phyloP scores from a whole-genome alignment of 148 eudicot species.

The Camellia lanceoleosa region DNA sequence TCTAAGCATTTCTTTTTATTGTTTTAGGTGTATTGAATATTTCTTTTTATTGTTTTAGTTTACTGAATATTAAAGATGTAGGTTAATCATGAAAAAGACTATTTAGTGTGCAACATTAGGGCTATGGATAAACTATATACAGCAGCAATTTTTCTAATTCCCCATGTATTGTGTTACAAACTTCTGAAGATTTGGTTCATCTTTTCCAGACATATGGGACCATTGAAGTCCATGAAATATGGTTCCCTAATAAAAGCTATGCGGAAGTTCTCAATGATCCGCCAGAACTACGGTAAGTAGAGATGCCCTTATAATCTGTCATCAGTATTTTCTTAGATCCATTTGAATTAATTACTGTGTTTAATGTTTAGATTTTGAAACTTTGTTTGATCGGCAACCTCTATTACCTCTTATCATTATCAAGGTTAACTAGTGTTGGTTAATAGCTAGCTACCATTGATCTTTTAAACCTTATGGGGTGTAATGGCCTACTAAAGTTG shows the following conservation, averaged over 20 bases:
- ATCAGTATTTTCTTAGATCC: background rate
- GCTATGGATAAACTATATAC: background rate
- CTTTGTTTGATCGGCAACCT: background rate
- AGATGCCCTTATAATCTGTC: background rate
- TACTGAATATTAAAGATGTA: background rate
- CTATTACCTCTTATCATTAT: background rate
- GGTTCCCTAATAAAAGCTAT: conserved; percentile 78
- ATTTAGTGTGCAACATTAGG: background rate
- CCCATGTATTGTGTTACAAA: background rate
- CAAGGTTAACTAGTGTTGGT: background rate
- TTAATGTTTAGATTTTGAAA: background rate
- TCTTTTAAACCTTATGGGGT: background rate
- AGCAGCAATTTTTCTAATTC: background rate
- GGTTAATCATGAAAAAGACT: background rate
- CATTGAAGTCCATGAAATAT: conserved; percentile 50
- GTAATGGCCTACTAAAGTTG: background rate
- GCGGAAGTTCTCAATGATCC: conserved; percentile 62
- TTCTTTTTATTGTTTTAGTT: too few relatives aligned
- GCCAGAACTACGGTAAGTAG: conserved; percentile 87
- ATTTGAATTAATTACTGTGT: background rate
- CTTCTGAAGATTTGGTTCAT: conserved; percentile 6
- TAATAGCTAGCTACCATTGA: background rate
- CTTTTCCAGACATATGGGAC: conserved; percentile 79
- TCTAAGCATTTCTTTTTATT: too few relatives aligned
- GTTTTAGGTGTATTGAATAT: too few relatives aligned